Conservation (phyloP, 495 filamentous ascomycete genomes). For the Neurospora africana region DNA sequence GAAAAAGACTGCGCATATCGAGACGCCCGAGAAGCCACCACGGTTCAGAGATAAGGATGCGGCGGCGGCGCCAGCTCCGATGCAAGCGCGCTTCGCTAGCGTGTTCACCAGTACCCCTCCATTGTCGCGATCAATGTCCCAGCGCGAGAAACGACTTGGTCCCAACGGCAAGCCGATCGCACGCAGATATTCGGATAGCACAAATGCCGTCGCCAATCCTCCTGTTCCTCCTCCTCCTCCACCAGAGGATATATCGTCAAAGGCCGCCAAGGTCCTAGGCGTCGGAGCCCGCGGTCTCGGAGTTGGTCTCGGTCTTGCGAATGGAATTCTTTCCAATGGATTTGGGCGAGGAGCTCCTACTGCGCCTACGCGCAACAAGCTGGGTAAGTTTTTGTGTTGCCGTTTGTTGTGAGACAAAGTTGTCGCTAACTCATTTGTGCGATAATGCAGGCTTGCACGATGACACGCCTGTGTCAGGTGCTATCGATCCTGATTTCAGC, state of each 20-base stretch:
- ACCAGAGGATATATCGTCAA: conserved; percentile 38
- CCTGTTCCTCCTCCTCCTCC: conserved; percentile 12
- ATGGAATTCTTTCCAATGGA: not conserved
- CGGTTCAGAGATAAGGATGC: conserved; percentile 32
- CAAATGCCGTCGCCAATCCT: conserved; percentile 29
- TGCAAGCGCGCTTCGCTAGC: conserved; percentile 28
- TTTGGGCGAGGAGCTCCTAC: conserved; percentile 18
- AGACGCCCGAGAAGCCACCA: conserved; percentile 26
- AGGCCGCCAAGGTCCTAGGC: conserved; percentile 44
- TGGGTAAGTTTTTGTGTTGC: conserved; percentile 11
- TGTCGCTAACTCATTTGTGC: conserved; percentile 9
- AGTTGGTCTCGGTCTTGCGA: conserved; percentile 13
- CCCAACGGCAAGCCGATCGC: conserved; percentile 31
- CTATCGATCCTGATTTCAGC: conserved; percentile 28
- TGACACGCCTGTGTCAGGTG: conserved; percentile 11
- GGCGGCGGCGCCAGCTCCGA: conserved; percentile 23
- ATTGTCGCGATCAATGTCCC: conserved; percentile 40
- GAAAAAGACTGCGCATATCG: conserved; percentile 20
- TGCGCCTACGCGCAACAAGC: conserved; percentile 23
- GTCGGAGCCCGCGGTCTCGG: conserved; percentile 18
- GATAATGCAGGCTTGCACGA: not conserved
- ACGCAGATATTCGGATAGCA: conserved; percentile 38
- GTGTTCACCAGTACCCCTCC: conserved; percentile 43
- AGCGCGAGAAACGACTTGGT: conserved; percentile 35
- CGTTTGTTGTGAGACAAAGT: conserved; percentile 8